phyloP scores from a whole-genome alignment of 495 filamentous ascomycete species.

The Aspergillus funiculosus region DNA sequence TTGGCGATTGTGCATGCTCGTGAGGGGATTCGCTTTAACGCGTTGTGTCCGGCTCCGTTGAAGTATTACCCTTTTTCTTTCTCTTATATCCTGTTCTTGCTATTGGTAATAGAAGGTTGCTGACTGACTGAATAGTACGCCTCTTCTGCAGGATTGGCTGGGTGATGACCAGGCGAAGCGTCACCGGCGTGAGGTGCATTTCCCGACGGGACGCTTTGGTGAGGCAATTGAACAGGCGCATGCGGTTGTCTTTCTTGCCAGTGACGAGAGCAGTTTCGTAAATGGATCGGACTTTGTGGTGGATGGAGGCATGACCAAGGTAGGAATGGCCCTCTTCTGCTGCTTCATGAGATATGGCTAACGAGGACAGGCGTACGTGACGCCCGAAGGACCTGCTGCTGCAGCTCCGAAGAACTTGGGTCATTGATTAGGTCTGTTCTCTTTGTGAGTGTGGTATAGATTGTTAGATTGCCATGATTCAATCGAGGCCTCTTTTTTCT shows the following conservation, averaged over 20 bases:
- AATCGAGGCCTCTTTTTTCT: too few species aligned
- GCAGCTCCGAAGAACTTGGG: slow-evolving; percentile 5
- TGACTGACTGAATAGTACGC: slow-evolving; percentile 42
- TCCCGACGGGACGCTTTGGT: slow-evolving; percentile 90
- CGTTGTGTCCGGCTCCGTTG: slow-evolving; percentile 84
- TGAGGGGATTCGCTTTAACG: slow-evolving; percentile 84
- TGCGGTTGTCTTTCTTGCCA: slow-evolving; percentile 88
- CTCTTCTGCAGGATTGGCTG: slow-evolving; percentile 90
- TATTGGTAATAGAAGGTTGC: neutral
- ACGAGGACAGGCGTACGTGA: slow-evolving; percentile 6
- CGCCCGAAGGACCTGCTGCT: slow-evolving; percentile 4
- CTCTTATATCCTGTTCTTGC: neutral
- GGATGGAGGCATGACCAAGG: slow-evolving; percentile 9
- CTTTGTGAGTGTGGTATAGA: neutral
- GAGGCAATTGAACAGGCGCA: slow-evolving; percentile 94
- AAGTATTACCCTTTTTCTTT: slow-evolving; percentile 46
- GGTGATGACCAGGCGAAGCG: slow-evolving; percentile 85
- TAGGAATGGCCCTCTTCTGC: neutral
- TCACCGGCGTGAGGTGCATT: slow-evolving; percentile 82
- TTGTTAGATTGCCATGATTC: neutral
- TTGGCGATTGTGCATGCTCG: slow-evolving; percentile 78
- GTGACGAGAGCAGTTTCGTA: slow-evolving; percentile 72
- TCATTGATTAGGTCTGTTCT: neutral
- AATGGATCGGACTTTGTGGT: slow-evolving; percentile 9
- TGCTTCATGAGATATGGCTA: neutral